Percentiles rank a stretch among this genome's conserved stretches.
Conservation (phyloP, 306 rosid species). For the Lathyrus oleraceus region DNA sequence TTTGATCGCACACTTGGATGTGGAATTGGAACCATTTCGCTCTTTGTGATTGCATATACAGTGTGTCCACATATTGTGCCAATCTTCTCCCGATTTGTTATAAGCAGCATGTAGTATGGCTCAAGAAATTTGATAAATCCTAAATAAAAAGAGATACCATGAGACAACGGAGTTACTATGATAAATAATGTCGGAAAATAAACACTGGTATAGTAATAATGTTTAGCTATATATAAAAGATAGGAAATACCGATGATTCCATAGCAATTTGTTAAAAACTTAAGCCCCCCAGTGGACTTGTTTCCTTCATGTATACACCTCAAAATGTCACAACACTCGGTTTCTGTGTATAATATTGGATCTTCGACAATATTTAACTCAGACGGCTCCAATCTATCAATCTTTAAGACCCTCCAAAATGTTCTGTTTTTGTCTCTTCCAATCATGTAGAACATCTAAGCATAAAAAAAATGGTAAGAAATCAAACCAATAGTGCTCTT, state of each 20-base stretch:
- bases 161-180: constrained; percentile 25
- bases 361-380: constrained; percentile 78
- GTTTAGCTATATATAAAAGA: constrained; percentile 17
- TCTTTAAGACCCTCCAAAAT: constrained; percentile 82
- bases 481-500: no score
- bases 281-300: constrained; percentile 88
- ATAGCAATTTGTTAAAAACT: constrained; percentile 77
- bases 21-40: constrained; percentile 83
- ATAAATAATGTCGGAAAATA: background rate
- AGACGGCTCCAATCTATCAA: constrained; percentile 70
- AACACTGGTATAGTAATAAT: constrained; percentile 2
- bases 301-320: constrained; percentile 89
- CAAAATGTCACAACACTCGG: constrained; percentile 76
- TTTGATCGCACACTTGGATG: constrained; percentile 71
- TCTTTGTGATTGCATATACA: constrained; percentile 74
- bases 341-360: constrained; percentile 58
- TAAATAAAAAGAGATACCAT: constrained; percentile 43
- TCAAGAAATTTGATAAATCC: constrained; percentile 88
- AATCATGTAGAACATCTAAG: constrained; percentile 73
- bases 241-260: constrained; percentile 82
- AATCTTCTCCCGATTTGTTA: constrained; percentile 80
- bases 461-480: constrained; percentile 14
- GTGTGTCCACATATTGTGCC: constrained; percentile 84
- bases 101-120: constrained; percentile 86
- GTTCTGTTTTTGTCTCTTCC: constrained; percentile 89